Evolutionary conservation across 2,329 filamentous ascomycete genomes (phyloP).

Genomic region (Didymella exigua): DNA sequence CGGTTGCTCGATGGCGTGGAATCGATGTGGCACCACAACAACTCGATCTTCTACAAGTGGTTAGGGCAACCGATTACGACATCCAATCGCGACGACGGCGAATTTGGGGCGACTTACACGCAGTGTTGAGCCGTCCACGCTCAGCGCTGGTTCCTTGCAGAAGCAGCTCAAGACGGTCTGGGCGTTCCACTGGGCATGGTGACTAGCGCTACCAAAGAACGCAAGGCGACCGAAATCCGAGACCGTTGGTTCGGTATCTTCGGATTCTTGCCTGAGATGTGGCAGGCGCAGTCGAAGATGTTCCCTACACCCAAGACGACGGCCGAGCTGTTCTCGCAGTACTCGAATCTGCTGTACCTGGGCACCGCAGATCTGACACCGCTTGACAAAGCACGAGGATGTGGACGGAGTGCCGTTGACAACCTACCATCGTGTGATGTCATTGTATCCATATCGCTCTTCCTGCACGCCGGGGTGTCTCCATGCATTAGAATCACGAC

Average conservation of each 20-base stretch:
- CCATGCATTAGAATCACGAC: too few species aligned
- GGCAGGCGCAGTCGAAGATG: slow-evolving; percentile 1
- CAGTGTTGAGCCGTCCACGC: not conserved
- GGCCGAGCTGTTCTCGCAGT: not conserved
- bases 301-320: not conserved
- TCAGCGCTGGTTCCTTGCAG: not conserved
- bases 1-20: slow-evolving; percentile 4
- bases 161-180: not conserved
- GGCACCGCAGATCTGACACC: not conserved
- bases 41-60: not conserved
- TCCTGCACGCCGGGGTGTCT: too few species aligned
- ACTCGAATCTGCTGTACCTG: not conserved
- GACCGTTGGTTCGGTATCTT: slow-evolving; percentile 17
- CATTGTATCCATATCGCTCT: too few species aligned
- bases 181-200: too few species aligned
- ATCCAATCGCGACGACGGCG: not conserved
- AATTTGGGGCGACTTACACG: not conserved
- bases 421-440: not conserved
- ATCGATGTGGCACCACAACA: not conserved
- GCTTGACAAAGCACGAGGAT: not conserved
- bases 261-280: slow-evolving; percentile 6
- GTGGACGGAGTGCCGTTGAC: not conserved
- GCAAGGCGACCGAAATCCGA: slow-evolving; percentile 6
- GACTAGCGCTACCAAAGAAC: slow-evolving; percentile 1
- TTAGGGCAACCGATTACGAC: not conserved